Evolutionary conservation across 805 yeast genomes (phyloP).

Genomic region (Komagataella mondaviorum): DNA sequence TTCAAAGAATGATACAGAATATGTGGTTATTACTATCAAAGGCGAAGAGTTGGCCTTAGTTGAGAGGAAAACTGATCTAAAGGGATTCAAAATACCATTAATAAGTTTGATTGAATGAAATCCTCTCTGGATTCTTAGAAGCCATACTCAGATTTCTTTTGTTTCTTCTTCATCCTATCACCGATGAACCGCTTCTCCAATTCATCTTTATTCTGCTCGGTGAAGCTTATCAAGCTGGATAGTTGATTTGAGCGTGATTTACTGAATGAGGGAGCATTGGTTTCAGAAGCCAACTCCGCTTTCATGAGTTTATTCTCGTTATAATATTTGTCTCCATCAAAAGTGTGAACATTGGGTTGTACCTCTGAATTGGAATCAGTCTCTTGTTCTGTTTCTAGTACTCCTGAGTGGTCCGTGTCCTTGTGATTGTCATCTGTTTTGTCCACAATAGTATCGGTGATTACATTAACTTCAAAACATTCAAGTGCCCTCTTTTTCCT

Average conservation of each 20-base stretch:
- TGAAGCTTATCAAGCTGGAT: slow-evolving; percentile 15
- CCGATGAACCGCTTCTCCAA: slow-evolving; percentile 9
- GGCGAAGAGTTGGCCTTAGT: background rate
- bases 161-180: slow-evolving; percentile 7
- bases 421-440: background rate
- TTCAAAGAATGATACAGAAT: background rate
- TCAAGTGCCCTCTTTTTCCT: background rate
- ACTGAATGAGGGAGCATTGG: background rate
- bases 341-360: slow-evolving; percentile 1
- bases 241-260: slow-evolving; percentile 17
- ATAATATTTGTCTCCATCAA: background rate
- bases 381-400: background rate
- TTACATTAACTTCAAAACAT: background rate
- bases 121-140: slow-evolving; percentile 5
- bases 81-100: background rate
- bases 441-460: background rate
- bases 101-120: background rate
- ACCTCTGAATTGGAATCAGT: background rate
- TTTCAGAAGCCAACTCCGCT: background rate
- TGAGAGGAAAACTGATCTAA: background rate
- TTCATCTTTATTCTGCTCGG: slow-evolving; percentile 14
- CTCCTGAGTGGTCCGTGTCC: background rate
- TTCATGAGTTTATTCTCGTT: background rate
- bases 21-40: background rate
- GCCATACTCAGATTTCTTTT: slow-evolving; percentile 9